Base-by-base conservation (phyloP, 2,329 filamentous ascomycete species). In the Colletotrichum sp. region DNA sequence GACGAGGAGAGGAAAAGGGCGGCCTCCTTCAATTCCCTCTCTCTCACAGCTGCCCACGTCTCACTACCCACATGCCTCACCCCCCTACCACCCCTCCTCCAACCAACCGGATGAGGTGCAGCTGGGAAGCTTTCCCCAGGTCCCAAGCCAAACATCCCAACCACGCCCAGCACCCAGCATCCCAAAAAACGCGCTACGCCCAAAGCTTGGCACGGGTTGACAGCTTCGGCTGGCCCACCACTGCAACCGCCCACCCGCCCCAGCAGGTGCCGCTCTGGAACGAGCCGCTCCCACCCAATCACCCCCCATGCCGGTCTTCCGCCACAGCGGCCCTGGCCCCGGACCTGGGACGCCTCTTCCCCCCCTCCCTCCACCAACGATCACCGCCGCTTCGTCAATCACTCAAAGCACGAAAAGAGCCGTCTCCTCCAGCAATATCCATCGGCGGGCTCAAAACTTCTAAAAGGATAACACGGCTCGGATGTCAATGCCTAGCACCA, bases 181-280 rank as follows among this genome's bases (percentile, higher is more conserved):
- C 43, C 43, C n/a, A 8, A 48, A 60, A 61, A 57, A 61, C 67
- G 28, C 72, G 57, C 73, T 71, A 48, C 70, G 65, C 26, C 57
- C 24, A 76, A 76, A 76, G 74, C 74, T 76, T 76, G 65, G 74
- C 74, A 69, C 64, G 58, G 74, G 64, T 69, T 69, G 70, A 67
- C 69, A 72, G 26, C n/a, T 52, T 63, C 61, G 61, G 61, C 55
- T 43, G 72, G 63, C 58, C 58, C 68, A 65, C 67, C 36, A 36
- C 24, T 12, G 34, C 15, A 58, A 28, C 55, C 55, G n/a, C 21
- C 65, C n/a, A 57, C 57, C 36, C 21, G 60, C 48, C 43, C n/a
- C n/a, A 60, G 66, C 18, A 24, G 13, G 34, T 61, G 30, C n/a
- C 16, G 26, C 28, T 21, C 52, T 52, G 34, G 32, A 55, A 55